Conservation (phyloP, 441 rosid species). For the Arabidopsis lyrata region DNA sequence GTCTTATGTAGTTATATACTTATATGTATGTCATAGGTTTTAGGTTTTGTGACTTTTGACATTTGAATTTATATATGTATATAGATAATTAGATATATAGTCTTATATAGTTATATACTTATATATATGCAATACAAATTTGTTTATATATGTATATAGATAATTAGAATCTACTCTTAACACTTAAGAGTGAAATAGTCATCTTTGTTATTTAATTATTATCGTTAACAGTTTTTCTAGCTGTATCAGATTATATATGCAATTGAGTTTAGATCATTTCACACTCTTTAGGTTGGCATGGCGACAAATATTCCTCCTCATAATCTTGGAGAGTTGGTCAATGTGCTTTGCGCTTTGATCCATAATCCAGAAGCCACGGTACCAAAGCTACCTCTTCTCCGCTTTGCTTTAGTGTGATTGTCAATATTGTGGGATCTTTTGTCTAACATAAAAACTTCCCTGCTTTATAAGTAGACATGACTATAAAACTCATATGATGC, state of each 20-base stretch:
- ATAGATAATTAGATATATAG: no score
- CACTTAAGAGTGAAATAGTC: no score
- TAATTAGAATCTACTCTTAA: no score
- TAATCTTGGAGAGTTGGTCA: slow-evolving; percentile 95
- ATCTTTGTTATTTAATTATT: no score
- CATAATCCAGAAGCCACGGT: slow-evolving; percentile 93
- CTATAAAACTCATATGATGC: slow-evolving; percentile 27
- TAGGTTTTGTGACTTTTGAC: no score
- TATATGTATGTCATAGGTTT: no score
- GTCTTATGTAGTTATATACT: no score
- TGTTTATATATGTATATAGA: no score
- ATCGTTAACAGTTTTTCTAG: not conserved
- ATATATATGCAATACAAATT: no score
- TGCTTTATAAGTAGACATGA: slow-evolving; percentile 2
- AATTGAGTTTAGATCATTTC: slow-evolving; percentile 20
- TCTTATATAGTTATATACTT: no score
- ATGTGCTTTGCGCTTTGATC: slow-evolving; percentile 91
- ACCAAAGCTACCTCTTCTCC: slow-evolving; percentile 14
- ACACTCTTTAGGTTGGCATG: slow-evolving; percentile 84
- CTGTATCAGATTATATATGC: slow-evolving; percentile 21
- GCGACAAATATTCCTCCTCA: slow-evolving; percentile 99
- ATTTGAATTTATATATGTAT: no score
- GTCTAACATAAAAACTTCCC: not conserved
- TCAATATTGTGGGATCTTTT: slow-evolving; percentile 4
- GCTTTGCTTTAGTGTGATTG: slow-evolving; percentile 23